phyloP scores from a whole-genome alignment of 805 yeast species.

The Monosporozyma aerobia region DNA sequence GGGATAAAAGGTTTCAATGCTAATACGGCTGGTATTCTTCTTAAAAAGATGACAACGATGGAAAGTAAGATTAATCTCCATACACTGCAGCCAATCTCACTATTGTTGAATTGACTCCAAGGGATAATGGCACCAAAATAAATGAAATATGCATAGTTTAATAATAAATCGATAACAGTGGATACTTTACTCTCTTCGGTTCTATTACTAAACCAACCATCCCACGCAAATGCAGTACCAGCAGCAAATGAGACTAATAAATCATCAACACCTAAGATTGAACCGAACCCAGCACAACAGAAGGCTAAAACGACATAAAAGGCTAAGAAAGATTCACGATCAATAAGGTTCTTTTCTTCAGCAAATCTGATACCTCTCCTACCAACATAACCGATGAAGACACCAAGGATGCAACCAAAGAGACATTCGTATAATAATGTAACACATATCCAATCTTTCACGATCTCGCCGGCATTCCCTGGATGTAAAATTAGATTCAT shows the following conservation, averaged over 20 bases:
- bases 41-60: slow-evolving; percentile 58
- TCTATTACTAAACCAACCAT: slow-evolving; percentile 74
- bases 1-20: slow-evolving; percentile 72
- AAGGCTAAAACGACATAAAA: slow-evolving; percentile 75
- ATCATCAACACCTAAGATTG: slow-evolving; percentile 83
- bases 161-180: slow-evolving; percentile 75
- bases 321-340: slow-evolving; percentile 80
- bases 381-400: slow-evolving; percentile 58
- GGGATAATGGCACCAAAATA: slow-evolving; percentile 89
- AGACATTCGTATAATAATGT: slow-evolving; percentile 75
- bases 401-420: slow-evolving; percentile 71
- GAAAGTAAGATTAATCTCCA: slow-evolving; percentile 79
- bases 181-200: slow-evolving; percentile 84
- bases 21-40: slow-evolving; percentile 78
- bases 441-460: slow-evolving; percentile 70
- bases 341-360: slow-evolving; percentile 59
- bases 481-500: slow-evolving; percentile 57
- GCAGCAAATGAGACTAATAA: slow-evolving; percentile 84
- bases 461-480: slow-evolving; percentile 56
- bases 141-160: slow-evolving; percentile 79
- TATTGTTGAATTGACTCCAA: slow-evolving; percentile 68
- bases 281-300: slow-evolving; percentile 81
- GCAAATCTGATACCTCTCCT: slow-evolving; percentile 68
- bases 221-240: slow-evolving; percentile 91
- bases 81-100: slow-evolving; percentile 51